phyloP scores from a whole-genome alignment of 2,329 filamentous ascomycete species.

The Trichoderma polysporum region DNA sequence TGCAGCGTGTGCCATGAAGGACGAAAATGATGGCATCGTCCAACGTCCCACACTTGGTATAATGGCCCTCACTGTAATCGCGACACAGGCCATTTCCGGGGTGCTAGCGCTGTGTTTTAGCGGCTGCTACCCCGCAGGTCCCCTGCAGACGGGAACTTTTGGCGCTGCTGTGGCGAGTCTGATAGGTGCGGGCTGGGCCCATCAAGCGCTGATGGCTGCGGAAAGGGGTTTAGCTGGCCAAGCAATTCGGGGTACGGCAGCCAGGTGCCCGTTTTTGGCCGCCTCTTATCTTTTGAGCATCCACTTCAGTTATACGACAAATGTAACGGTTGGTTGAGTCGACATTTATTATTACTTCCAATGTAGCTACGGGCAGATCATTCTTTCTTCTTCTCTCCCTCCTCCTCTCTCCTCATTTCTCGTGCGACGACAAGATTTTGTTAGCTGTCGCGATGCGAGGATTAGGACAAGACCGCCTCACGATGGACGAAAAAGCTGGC shows the following conservation, averaged over 20 bases:
- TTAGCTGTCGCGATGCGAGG: neutral
- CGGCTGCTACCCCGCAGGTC: slow-evolving; percentile 9
- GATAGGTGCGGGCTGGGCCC: neutral
- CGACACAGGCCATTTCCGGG: neutral
- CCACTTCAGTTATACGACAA: neutral
- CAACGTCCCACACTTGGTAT: neutral
- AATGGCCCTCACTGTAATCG: neutral
- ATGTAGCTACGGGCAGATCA: neutral
- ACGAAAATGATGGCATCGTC: slow-evolving; percentile 15
- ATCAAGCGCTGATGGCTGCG: slow-evolving; percentile 8
- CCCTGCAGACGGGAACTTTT: slow-evolving; percentile 17
- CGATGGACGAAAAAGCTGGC: slow-evolving; percentile 43
- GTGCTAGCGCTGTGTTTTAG: slow-evolving; percentile 1
- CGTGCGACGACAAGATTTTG: neutral
- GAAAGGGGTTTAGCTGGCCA: neutral
- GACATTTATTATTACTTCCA: neutral
- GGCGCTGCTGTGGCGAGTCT: neutral
- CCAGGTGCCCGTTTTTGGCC: neutral
- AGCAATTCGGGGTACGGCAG: neutral
- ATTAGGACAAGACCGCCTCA: neutral
- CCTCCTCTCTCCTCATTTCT: neutral
- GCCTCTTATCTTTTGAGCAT: neutral
- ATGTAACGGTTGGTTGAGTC: too few relatives aligned
- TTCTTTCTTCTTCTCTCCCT: neutral
- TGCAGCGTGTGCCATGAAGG: neutral